Evolutionary conservation across 176 grass and related monocot species (phyloP), one percentile per base, ranked within the genome.

Genomic region (Oryza glumipatula): DNA sequence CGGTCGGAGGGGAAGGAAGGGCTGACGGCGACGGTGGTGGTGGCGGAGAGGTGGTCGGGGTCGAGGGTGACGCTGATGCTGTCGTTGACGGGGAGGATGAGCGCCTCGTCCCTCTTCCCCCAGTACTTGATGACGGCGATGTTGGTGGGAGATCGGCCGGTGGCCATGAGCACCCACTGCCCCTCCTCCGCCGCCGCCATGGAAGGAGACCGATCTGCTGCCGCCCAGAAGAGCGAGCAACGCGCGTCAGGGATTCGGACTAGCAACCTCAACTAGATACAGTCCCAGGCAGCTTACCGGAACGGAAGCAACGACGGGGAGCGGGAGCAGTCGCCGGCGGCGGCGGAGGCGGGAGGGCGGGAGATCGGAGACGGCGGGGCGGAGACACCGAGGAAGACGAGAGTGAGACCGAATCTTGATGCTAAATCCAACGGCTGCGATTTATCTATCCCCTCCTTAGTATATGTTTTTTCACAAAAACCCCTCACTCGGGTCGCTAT

Each of bases 121-220:
- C 93, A 98, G 88, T 98, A 98, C 88, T 96, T 98, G 73, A 98
- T 98, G 44, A 98, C 91, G 9, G 96, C 96, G 52, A 98, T 98
- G 93, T 98, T 98, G 67, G 96, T 98, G 13, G 96, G 96, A 17
- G 96, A 85, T 47, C 91, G 84, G 11, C 85, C 96, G 77, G 96
- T 98, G 51, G 91, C 93, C 96, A 87, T 98, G 56, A 96, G 76
- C 32, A 94, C 81, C 96, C 96, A 98, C 22, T 86, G 86, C 87
- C 45, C 39, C 58, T 79, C 82, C 67, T 23, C 23, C 44, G 52
- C 83, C 44, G 52, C 83, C 82, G 43, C 44, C 73, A 69, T 54
- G 51, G 30, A 84, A 80, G 70, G 46, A 56, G 15, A 41, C 8
- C 39, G 39, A 41, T 41, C 39, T 41, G 39, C 39, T 41, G 7